A percentile compares a stretch with the other conserved stretches of the same genome.
phyloP scores from a whole-genome alignment of 1,139 yeast species.

The Pichia sp. region DNA sequence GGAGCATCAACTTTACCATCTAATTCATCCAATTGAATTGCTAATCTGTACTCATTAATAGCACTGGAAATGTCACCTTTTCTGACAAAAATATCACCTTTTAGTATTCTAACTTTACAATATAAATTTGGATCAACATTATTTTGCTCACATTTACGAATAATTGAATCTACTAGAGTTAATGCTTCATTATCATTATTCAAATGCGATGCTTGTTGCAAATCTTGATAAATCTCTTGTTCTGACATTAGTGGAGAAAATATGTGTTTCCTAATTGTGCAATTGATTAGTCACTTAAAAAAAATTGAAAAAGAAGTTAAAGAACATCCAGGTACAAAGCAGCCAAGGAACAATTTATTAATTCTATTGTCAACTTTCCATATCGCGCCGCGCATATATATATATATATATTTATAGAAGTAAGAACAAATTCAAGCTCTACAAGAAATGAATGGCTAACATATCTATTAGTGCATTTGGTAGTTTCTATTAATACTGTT shows the following conservation, averaged over 20 bases:
- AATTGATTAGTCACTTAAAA: no score
- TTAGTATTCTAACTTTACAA: conserved; percentile 22
- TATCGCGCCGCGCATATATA: no score
- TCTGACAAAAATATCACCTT: conserved; percentile 24
- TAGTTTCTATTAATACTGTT: no score
- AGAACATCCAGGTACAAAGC: no score
- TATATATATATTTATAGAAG: no score
- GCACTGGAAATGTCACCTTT: conserved; percentile 23
- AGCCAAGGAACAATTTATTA: no score
- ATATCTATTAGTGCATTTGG: no score
- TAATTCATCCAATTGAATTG: conserved; percentile 27
- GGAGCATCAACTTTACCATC: conserved; percentile 28
- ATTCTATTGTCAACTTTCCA: no score
- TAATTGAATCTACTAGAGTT: conserved; percentile 2
- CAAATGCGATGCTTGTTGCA: conserved; percentile 18
- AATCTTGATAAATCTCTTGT: conserved; percentile 18
- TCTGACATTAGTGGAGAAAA: conserved; percentile 6
- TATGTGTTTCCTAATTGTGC: no score
- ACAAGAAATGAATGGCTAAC: no score
- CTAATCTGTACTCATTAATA: conserved; percentile 23
- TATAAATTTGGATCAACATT: conserved; percentile 24
- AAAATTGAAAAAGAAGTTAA: no score
- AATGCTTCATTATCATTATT: conserved; percentile 11
- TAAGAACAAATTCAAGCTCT: no score
- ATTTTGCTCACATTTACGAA: conserved; percentile 14